Base-by-base conservation (phyloP, 1,284 basidiomycete species). In the Malassezia sp. region DNA sequence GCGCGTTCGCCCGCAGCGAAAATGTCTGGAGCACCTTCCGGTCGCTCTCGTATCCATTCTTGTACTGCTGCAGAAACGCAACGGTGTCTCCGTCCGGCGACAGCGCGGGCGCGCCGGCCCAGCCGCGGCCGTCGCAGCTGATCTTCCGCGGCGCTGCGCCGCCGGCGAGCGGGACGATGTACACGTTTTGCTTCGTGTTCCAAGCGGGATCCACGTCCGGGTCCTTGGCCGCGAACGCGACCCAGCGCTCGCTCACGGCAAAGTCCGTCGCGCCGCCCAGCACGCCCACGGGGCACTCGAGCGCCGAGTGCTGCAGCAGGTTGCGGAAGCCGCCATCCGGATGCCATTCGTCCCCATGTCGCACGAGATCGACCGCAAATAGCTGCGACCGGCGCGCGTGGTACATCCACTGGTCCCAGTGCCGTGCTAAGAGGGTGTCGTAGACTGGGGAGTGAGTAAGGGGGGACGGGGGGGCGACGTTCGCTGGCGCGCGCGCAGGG, bases 21-120 rank as follows among this genome's bases (percentile, higher is more conserved):
- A 43, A 49, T 18, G 50, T 23, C 22, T 54, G 53, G n/a, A 62
- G 28, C 15, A 45, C 35, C 18, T 56, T 57, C 22, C 46, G 51
- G 43, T 65, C 62, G 11, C 51, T 49, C 49, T 65, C 62, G 33
- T 52, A 61, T 2, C 59, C 57, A 42, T 65, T 59, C 17, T 40
- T 47, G 15, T 43, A 37, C 61, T 61, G 61, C 49, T 65, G 59
- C 10, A 65, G 45, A 53, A 58, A 65, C 32, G 48, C 52, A 15
- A 65, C 28, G 31, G 45, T 49, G 10, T 54, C 45, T 4, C 55
- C 53, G 22, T 57, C 42, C 5, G 50, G 56, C 7, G 47, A 53
- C 20, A 62, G 41, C 17, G 30, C 33, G 6, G 60, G 60, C 3
- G 45, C 41, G 28, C 56, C 49, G 0, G 35, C 39, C 33, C 54